These are phyloP conservation scores for Floccularia luteovirens DNA, from an alignment of 768 basidiomycete species.

Conservation along the genomic window DNA sequence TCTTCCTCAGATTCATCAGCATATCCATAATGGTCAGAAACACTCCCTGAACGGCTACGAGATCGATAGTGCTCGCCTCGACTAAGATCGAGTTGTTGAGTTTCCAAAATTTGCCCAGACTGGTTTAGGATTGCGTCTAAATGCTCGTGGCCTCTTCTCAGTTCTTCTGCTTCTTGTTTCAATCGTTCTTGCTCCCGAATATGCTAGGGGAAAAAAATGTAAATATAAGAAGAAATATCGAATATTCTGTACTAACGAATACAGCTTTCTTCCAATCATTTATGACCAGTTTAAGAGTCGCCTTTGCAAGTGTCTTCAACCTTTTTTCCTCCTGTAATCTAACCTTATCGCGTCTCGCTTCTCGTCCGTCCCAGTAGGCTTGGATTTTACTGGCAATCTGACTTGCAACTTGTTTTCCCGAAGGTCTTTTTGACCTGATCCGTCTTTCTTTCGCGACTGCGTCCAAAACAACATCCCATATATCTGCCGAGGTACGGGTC, in stretches of 20 bases:
- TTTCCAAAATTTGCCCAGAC: slow-evolving; percentile 79
- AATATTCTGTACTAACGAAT: slow-evolving; percentile 42
- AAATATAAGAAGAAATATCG: background rate
- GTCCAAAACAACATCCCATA: slow-evolving; percentile 55
- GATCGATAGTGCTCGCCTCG: slow-evolving; percentile 37
- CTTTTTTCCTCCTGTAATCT: slow-evolving; percentile 58
- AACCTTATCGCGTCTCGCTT: slow-evolving; percentile 52
- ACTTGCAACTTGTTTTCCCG: slow-evolving; percentile 31
- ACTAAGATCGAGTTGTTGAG: slow-evolving; percentile 68
- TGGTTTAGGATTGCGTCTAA: slow-evolving; percentile 87
- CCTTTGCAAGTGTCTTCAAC: slow-evolving; percentile 59
- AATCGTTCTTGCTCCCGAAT: slow-evolving; percentile 64
- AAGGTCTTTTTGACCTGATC: slow-evolving; percentile 17
- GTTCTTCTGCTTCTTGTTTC: slow-evolving; percentile 67
- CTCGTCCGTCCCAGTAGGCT: slow-evolving; percentile 69
- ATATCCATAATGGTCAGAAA: slow-evolving; percentile 19
- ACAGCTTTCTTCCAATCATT: slow-evolving; percentile 88
- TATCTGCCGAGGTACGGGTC: slow-evolving; percentile 30
- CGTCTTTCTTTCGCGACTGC: slow-evolving; percentile 21
- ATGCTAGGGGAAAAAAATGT: slow-evolving; percentile 36
- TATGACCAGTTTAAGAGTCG: slow-evolving; percentile 60
- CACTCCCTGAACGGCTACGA: slow-evolving; percentile 52
- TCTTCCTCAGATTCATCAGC: slow-evolving; percentile 31
- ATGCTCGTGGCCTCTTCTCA: slow-evolving; percentile 73
- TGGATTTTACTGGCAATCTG: slow-evolving; percentile 63